Conservation (phyloP, 768 basidiomycete species). For the Lactarius tabidus region DNA sequence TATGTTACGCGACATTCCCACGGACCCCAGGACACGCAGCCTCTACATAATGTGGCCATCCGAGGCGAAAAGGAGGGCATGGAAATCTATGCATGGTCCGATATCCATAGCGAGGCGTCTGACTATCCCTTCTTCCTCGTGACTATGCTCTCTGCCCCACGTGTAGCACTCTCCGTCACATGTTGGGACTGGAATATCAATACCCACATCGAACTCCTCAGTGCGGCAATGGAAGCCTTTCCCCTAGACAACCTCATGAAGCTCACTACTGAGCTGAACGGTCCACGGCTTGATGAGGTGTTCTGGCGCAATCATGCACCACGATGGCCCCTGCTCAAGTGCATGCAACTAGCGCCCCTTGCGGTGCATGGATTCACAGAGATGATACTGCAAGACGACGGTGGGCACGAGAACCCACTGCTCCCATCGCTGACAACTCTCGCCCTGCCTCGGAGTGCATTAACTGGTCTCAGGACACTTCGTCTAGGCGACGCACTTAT, state of each 20-base stretch:
- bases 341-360: not conserved
- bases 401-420: too few species aligned
- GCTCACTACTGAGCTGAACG: too few species aligned
- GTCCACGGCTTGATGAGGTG: too few species aligned
- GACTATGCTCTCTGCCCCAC: fast-evolving
- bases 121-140: too few species aligned
- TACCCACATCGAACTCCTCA: too few species aligned
- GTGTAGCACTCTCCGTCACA: too few species aligned
- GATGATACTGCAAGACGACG: not conserved
- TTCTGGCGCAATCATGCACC: too few species aligned
- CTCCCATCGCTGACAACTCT: slow-evolving; percentile 1
- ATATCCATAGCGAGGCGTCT: not conserved
- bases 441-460: not conserved
- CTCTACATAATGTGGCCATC: not conserved
- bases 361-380: not conserved
- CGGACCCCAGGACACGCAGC: not conserved
- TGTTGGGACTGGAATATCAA: too few species aligned
- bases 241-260: too few species aligned
- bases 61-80: not conserved
- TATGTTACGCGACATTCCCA: not conserved
- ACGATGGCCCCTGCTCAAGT: not conserved
- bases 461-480: not conserved
- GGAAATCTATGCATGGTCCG: not conserved
- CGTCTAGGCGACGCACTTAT: too few species aligned
- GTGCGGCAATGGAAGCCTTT: too few species aligned